Percentiles rank a stretch among this genome's conserved stretches.
These are phyloP conservation scores for Quercus agrifolia DNA, from an alignment of 306 rosid genomes.

Conservation along the genomic window DNA sequence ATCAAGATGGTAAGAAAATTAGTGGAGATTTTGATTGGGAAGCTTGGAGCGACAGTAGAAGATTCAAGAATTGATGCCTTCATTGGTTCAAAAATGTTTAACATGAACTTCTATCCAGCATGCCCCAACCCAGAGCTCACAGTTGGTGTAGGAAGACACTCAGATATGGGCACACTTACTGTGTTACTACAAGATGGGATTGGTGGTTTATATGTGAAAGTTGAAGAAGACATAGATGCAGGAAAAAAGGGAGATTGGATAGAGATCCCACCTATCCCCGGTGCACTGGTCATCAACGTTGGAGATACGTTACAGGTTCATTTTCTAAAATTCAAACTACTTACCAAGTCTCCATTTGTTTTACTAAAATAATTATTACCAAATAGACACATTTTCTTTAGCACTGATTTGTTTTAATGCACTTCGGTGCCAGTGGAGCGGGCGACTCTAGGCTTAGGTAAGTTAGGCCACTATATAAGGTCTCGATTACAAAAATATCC, in stretches of 20 bases:
- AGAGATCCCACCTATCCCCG: constrained; percentile 53
- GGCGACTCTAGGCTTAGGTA: too few relatives aligned
- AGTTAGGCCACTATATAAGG: too few relatives aligned
- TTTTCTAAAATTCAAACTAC: background rate
- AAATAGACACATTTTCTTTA: too few relatives aligned
- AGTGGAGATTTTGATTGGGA: constrained; percentile 30
- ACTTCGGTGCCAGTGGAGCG: too few relatives aligned
- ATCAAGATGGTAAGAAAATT: constrained; percentile 34
- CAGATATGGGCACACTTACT: constrained; percentile 57
- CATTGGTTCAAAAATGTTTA: constrained; percentile 36
- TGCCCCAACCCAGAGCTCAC: constrained; percentile 76
- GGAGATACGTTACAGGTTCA: constrained; percentile 50
- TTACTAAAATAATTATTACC: too few relatives aligned
- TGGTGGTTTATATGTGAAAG: constrained; percentile 60
- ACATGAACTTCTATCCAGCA: constrained; percentile 63
- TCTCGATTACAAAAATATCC: too few relatives aligned
- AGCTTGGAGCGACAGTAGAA: constrained; percentile 37
- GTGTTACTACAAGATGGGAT: constrained; percentile 65
- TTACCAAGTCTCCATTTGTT: too few relatives aligned
- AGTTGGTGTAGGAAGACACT: constrained; percentile 70
- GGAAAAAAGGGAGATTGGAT: constrained; percentile 46
- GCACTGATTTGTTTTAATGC: too few relatives aligned
- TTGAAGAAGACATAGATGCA: constrained; percentile 26
- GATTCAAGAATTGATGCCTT: constrained; percentile 41
- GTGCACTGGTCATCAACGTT: constrained; percentile 58